These are phyloP conservation scores for Myrica gale DNA, from an alignment of 306 rosid genomes.

Conservation along the genomic window DNA sequence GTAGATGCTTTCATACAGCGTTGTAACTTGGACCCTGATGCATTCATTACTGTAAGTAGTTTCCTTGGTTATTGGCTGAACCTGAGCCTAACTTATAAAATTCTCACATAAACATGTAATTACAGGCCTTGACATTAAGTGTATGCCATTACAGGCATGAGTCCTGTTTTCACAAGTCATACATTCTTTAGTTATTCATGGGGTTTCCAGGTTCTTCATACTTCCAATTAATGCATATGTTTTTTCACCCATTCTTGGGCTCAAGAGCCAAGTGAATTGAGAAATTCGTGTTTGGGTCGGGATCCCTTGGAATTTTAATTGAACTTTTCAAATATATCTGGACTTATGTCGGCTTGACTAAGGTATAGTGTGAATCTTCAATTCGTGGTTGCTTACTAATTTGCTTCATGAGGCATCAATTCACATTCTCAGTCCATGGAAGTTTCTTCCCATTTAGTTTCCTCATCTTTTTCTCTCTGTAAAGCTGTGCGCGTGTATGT, in stretches of 20 bases:
- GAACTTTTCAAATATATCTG: background rate
- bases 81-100: background rate
- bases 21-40: constrained; percentile 78
- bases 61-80: constrained; percentile 22
- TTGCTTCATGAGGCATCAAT: background rate
- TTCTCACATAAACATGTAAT: background rate
- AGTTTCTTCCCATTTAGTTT: background rate
- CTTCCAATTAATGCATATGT: background rate
- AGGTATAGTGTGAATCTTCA: background rate
- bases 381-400: background rate
- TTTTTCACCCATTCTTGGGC: background rate
- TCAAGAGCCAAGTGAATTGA: background rate
- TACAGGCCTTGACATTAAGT: background rate
- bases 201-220: background rate
- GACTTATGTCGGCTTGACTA: background rate
- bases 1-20: constrained; percentile 66
- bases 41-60: constrained; percentile 65
- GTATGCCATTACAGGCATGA: background rate
- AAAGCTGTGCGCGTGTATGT: background rate
- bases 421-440: background rate
- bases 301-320: background rate
- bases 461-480: background rate
- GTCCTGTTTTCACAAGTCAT: background rate
- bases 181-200: background rate
- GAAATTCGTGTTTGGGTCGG: background rate